A percentile compares a stretch with the other conserved stretches of the same genome.
phyloP scores from a whole-genome alignment of 2,329 filamentous ascomycete genomes.

The Thermothelomyces thermophilus region DNA sequence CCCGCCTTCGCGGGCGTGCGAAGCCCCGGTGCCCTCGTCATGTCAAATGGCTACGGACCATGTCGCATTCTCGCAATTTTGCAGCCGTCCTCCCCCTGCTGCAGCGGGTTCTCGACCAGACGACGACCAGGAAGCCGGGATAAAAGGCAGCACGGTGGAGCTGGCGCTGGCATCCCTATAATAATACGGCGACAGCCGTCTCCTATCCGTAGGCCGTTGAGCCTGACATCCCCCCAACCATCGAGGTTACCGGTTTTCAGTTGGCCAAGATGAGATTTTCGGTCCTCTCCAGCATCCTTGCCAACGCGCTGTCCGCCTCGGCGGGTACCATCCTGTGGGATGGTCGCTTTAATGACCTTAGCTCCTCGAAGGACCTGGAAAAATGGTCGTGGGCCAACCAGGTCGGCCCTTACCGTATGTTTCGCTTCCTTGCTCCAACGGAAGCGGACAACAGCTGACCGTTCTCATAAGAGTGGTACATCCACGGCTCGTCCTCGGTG shows the following conservation, averaged over 20 bases:
- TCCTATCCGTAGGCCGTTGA: not conserved
- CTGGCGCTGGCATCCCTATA: not conserved
- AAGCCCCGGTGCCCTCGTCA: not conserved
- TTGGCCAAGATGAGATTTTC: slow-evolving; percentile 21
- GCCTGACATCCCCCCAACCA: not conserved
- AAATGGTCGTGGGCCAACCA: slow-evolving; percentile 62
- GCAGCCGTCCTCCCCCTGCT: not conserved
- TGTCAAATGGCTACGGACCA: not conserved
- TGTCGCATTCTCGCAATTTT: not conserved
- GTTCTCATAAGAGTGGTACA: slow-evolving; percentile 58
- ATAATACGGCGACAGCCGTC: not conserved
- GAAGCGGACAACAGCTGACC: not conserved
- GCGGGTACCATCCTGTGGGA: slow-evolving; percentile 45
- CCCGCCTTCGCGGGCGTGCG: slow-evolving; percentile 17
- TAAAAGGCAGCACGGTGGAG: not conserved
- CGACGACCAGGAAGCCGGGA: slow-evolving; percentile 1
- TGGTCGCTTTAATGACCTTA: slow-evolving; percentile 57
- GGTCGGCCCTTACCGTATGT: slow-evolving; percentile 54
- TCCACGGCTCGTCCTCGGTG: slow-evolving; percentile 55
- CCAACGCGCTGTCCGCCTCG: slow-evolving; percentile 20
- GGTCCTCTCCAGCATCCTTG: slow-evolving; percentile 20
- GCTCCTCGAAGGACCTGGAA: slow-evolving; percentile 47
- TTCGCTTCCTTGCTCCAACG: too few species aligned
- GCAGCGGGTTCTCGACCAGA: not conserved
- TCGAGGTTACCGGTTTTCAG: not conserved